phyloP scores from a whole-genome alignment of 2,329 filamentous ascomycete species.

The Metarhizium guizhouense region DNA sequence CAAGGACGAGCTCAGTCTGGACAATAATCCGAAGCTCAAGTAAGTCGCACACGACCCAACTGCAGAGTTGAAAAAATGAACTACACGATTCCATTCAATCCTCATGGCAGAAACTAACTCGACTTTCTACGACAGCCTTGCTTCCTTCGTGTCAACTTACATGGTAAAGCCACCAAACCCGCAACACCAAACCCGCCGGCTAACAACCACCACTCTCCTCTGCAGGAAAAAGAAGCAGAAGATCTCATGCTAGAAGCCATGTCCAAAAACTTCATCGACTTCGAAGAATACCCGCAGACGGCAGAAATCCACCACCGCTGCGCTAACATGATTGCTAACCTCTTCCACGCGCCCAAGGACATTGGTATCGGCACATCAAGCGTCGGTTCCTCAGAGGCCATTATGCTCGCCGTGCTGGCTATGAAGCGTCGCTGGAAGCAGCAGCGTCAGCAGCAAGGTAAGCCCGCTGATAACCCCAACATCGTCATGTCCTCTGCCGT shows the following conservation, averaged over 20 bases:
- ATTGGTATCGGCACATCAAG: slow-evolving; percentile 79
- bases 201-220: neutral
- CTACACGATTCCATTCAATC: too few relatives aligned
- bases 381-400: slow-evolving; percentile 82
- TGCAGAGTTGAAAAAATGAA: too few relatives aligned
- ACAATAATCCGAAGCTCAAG: slow-evolving; percentile 85
- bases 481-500: slow-evolving; percentile 94
- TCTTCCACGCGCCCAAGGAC: slow-evolving; percentile 71
- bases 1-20: slow-evolving; percentile 85
- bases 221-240: slow-evolving; percentile 85
- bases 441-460: slow-evolving; percentile 72
- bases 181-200: neutral
- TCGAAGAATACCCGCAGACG: slow-evolving; percentile 74
- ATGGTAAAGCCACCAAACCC: slow-evolving; percentile 49
- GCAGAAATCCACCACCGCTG: slow-evolving; percentile 88
- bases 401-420: slow-evolving; percentile 42
- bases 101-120: too few relatives aligned
- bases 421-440: slow-evolving; percentile 67
- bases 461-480: slow-evolving; percentile 73
- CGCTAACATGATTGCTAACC: slow-evolving; percentile 78
- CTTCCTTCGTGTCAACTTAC: slow-evolving; percentile 91
- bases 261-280: slow-evolving; percentile 92
- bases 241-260: slow-evolving; percentile 85
- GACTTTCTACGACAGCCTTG: slow-evolving; percentile 47
- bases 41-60: slow-evolving; percentile 18